Percentiles rank a stretch among this genome's conserved stretches.
Evolutionary conservation across 2,329 filamentous ascomycete species (phyloP).

Genomic region (Aspergillus sp.): DNA sequence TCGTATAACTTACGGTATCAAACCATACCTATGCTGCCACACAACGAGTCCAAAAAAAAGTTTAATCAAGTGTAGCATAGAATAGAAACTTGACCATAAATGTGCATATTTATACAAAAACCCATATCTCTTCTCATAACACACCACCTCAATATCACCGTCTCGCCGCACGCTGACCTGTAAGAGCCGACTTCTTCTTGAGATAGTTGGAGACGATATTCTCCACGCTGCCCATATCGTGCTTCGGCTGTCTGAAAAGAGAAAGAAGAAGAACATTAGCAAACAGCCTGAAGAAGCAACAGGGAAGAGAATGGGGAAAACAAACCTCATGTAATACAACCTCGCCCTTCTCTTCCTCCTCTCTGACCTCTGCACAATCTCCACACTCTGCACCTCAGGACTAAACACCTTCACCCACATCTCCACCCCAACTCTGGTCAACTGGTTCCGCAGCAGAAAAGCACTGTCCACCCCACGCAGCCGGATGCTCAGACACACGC

Average conservation of each 20-base stretch:
- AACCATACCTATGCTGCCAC: too few relatives aligned
- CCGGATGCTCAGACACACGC: constrained; percentile 79
- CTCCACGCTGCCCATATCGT: constrained; percentile 81
- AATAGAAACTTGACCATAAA: too few relatives aligned
- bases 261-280: not conserved
- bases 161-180: constrained; percentile 11
- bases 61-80: constrained; percentile 3
- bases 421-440: constrained; percentile 83
- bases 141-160: not conserved
- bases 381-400: constrained; percentile 80
- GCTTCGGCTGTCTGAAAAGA: constrained; percentile 55
- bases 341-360: constrained; percentile 81
- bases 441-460: constrained; percentile 74
- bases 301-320: constrained; percentile 2
- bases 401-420: constrained; percentile 97
- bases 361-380: constrained; percentile 78
- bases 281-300: constrained; percentile 16
- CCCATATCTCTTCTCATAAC: not conserved
- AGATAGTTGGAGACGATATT: constrained; percentile 63
- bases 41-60: constrained; percentile 3
- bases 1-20: too few relatives aligned
- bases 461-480: constrained; percentile 82
- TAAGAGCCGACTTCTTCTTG: constrained; percentile 43
- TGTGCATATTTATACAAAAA: not conserved
- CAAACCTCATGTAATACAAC: constrained; percentile 76